These are phyloP conservation scores for Penicillium olsonii DNA, from an alignment of 2,329 filamentous ascomycete species.

Conservation along the genomic window DNA sequence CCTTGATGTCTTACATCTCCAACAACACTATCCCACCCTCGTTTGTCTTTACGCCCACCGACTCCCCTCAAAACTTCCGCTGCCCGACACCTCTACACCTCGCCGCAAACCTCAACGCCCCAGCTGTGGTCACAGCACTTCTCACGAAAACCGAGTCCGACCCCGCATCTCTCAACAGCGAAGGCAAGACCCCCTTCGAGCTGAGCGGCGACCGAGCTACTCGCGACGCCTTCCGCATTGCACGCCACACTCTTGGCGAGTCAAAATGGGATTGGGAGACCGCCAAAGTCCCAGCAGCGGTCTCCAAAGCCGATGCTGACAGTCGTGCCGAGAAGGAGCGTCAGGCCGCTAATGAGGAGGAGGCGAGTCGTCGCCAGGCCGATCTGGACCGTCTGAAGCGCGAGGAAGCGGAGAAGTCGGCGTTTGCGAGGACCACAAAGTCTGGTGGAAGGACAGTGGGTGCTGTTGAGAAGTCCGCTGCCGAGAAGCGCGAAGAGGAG, in stretches of 20 bases:
- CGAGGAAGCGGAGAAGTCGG: conserved; percentile 55
- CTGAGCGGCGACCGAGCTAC: conserved; percentile 82
- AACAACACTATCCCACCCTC: conserved; percentile 70
- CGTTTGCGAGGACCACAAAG: conserved; percentile 52
- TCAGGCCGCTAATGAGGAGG: conserved; percentile 66
- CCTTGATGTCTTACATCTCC: conserved; percentile 78
- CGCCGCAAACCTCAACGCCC: conserved; percentile 76
- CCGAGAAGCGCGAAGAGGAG: conserved; percentile 82
- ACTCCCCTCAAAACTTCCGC: conserved; percentile 70
- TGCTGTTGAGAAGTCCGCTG: conserved; percentile 68
- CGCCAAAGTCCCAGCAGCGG: conserved; percentile 69
- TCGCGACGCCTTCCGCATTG: conserved; percentile 87
- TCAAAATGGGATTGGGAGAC: conserved; percentile 74
- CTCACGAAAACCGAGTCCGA: conserved; percentile 74
- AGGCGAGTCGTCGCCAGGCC: conserved; percentile 68
- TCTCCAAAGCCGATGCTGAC: conserved; percentile 73
- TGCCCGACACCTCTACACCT: conserved; percentile 83
- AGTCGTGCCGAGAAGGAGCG: conserved; percentile 69
- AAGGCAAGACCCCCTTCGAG: conserved; percentile 85
- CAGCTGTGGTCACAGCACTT: conserved; percentile 75
- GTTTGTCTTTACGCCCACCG: conserved; percentile 73
- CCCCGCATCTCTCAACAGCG: conserved; percentile 68
- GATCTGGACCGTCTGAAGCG: conserved; percentile 72
- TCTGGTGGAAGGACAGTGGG: conserved; percentile 58
- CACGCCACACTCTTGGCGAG: conserved; percentile 79